Evolutionary conservation across 805 yeast genomes (phyloP).

Genomic region (Saccharomycopsis schoenii): DNA sequence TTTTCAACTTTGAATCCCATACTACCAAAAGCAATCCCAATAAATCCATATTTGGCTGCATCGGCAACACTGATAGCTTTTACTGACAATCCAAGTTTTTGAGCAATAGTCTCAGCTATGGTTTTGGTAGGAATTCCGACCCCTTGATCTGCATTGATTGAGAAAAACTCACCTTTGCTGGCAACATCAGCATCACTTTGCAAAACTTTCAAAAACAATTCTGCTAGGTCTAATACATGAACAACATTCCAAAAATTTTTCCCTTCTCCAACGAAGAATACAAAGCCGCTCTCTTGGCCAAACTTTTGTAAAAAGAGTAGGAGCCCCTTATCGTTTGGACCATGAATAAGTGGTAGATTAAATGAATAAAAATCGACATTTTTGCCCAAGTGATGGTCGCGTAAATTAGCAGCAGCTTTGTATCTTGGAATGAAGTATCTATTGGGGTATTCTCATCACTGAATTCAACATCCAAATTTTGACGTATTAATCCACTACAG

Average conservation of each 20-base stretch:
- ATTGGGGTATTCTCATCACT: neutral
- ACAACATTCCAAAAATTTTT: slow-evolving; percentile 27
- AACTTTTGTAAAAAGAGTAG: slow-evolving; percentile 21
- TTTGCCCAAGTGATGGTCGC: neutral
- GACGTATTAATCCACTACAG: neutral
- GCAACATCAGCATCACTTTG: slow-evolving; percentile 23
- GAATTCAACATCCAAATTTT: neutral
- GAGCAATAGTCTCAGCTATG: slow-evolving; percentile 24
- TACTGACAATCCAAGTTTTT: slow-evolving; percentile 17
- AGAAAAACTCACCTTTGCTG: neutral
- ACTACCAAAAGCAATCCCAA: slow-evolving; percentile 15
- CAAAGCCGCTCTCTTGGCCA: slow-evolving; percentile 26
- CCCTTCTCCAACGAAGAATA: slow-evolving; percentile 30
- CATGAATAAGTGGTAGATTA: slow-evolving; percentile 31
- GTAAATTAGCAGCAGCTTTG: neutral
- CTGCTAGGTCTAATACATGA: slow-evolving; percentile 27
- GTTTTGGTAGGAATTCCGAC: slow-evolving; percentile 20
- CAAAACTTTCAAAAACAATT: slow-evolving; percentile 23
- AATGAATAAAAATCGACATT: slow-evolving; percentile 23
- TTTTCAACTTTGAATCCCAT: slow-evolving; percentile 12
- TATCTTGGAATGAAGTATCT: neutral
- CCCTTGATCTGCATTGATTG: slow-evolving; percentile 24
- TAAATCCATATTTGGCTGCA: slow-evolving; percentile 9
- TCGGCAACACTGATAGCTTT: slow-evolving; percentile 19
- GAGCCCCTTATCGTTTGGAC: slow-evolving; percentile 24